Base-by-base conservation (phyloP, 2,329 filamentous ascomycete species). In the Epichloe festucae region DNA sequence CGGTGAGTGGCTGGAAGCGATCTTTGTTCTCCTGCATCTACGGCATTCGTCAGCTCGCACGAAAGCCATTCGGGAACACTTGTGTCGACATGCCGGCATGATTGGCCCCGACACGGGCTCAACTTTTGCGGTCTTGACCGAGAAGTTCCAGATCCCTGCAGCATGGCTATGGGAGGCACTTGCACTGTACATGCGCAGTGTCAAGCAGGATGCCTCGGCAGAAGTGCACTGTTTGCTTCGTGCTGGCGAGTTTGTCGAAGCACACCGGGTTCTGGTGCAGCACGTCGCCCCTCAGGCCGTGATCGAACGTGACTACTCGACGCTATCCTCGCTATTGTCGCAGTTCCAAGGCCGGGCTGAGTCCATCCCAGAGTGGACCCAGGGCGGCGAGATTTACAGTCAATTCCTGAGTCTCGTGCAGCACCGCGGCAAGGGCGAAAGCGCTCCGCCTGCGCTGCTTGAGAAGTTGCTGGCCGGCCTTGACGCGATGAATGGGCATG, bases 121-220 rank as follows among this genome's bases (percentile, higher is more conserved):
- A 15, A 75, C 68, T 50, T 88, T 82, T 66, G 70, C 68, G 11
- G 75, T 77, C 14, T 71, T 93, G 21, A 77, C 77, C 0, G 70
- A 76, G 44, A 80, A 79, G 35, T 78, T 90, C 50, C 78, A 80
- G 56, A 79, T 97, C 42, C 89, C 91, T 0, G 68, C 75, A 1
- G 67, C 77, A 3, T 95, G 91, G 89, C 76, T 97, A 48, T 95
- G 87, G 81, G 81, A 88, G 54, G 88, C 93, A 17, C 87, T 90
- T 63, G 90, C 90, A 12, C 74, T 91, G 14, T 85, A 85, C 66
- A 89, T 89, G 68, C 85, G 87, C 55, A 82, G 83, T 53, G 80
- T 82, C 46, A 80, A 78, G 60, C 80, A 82, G 56, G 81, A 90
- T 63, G 75, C 85, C 11, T 76, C 75, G 45, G 73, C 74, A 5